Percentiles rank a stretch among this genome's conserved stretches.
Evolutionary conservation across 2,329 filamentous ascomycete genomes (phyloP).

Genomic region (Aspergillus texensis): DNA sequence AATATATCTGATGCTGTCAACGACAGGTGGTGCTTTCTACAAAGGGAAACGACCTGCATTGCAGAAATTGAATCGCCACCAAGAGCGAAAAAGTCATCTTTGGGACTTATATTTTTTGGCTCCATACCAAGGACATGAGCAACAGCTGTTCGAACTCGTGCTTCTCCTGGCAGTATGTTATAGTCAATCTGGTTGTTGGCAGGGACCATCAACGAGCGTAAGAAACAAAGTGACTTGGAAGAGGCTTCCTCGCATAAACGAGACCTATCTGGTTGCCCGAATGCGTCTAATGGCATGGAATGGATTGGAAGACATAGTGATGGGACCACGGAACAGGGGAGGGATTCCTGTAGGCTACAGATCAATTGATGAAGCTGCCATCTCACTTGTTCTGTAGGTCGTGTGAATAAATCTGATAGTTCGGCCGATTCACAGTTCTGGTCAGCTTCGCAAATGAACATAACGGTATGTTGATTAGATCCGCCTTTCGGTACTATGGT

Average conservation of each 20-base stretch:
- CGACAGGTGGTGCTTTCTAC: not conserved
- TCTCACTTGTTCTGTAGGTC: not conserved
- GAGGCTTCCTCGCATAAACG: not conserved
- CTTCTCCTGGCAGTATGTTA: not conserved
- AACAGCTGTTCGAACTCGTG: not conserved
- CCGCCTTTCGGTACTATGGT: not conserved
- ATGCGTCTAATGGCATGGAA: not conserved
- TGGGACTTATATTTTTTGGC: not conserved
- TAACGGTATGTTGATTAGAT: not conserved
- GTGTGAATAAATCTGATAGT: not conserved
- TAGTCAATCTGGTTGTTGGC: not conserved
- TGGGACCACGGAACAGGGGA: not conserved
- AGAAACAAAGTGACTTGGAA: no score
- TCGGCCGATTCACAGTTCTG: no score
- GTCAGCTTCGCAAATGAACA: not conserved
- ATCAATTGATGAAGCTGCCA: not conserved
- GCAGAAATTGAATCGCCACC: conserved; percentile 9
- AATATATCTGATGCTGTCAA: conserved; percentile 7
- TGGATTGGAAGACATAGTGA: not conserved
- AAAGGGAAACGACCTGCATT: conserved; percentile 9
- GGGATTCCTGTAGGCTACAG: not conserved
- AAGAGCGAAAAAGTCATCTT: conserved; percentile 11
- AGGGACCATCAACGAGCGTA: not conserved
- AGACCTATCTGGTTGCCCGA: not conserved
- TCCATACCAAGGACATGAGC: not conserved